phyloP scores from a whole-genome alignment of 352 stramenopile genomes.

The Pythium utonaiense region DNA sequence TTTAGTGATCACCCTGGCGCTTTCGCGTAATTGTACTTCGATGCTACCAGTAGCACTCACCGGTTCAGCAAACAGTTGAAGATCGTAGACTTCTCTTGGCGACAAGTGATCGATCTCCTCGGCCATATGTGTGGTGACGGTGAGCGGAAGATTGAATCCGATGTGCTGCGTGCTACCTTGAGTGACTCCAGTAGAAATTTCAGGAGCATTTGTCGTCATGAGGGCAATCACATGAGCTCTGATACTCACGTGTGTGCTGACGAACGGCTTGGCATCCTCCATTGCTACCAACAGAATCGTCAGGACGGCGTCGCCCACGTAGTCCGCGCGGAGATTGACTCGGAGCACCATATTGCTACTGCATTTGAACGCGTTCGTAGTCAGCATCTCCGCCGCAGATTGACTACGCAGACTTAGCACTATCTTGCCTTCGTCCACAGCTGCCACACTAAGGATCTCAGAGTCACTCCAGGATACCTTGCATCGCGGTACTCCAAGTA shows the following conservation, averaged over 20 bases:
- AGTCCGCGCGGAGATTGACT: background rate
- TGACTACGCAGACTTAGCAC: background rate
- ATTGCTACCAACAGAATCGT: background rate
- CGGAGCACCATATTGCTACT: background rate
- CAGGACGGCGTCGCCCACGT: background rate
- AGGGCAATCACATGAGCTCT: slow-evolving; percentile 9
- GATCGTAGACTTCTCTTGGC: background rate
- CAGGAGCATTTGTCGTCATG: background rate
- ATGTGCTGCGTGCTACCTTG: background rate
- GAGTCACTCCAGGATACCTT: slow-evolving; percentile 5
- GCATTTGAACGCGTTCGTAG: background rate
- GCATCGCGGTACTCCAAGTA: too few relatives aligned
- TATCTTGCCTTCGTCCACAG: background rate
- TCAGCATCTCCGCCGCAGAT: background rate
- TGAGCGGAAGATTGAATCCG: slow-evolving; percentile 11
- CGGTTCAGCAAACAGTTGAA: slow-evolving; percentile 2
- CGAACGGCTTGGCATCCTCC: background rate
- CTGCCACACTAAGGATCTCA: background rate
- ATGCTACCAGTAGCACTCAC: background rate
- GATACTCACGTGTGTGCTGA: background rate
- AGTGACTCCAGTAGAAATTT: background rate
- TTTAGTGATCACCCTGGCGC: too few relatives aligned
- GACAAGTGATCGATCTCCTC: background rate
- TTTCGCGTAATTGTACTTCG: too few relatives aligned
- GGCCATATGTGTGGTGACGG: background rate